Evolutionary conservation across 257 asterid species (phyloP).

Genomic region (Coffea eugenioides): DNA sequence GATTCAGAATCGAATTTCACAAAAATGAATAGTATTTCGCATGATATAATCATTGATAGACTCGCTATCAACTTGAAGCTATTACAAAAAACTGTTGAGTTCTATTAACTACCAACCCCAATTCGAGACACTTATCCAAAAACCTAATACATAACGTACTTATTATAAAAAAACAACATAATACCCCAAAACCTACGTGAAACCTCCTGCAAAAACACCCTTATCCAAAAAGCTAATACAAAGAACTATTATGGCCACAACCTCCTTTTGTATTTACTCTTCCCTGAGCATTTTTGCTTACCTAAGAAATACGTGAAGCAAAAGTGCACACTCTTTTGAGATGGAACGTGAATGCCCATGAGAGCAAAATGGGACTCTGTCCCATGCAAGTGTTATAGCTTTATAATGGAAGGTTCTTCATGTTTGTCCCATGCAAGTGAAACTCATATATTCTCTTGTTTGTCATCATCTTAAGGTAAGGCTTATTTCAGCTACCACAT

Average conservation of each 20-base stretch:
- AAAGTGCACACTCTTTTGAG: neutral
- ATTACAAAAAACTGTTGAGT: neutral
- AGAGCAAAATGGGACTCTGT: neutral
- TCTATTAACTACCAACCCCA: neutral
- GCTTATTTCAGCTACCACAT: neutral
- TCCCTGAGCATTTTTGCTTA: neutral
- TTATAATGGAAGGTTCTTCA: neutral
- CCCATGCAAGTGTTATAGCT: neutral
- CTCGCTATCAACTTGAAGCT: neutral
- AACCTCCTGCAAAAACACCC: too few species aligned
- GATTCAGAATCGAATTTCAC: neutral
- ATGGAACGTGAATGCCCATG: neutral
- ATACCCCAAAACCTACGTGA: too few species aligned
- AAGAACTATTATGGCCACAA: neutral
- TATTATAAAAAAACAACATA: neutral
- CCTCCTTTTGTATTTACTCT: neutral
- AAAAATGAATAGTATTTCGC: neutral
- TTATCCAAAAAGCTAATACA: too few species aligned
- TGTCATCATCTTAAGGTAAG: neutral
- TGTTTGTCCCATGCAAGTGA: neutral
- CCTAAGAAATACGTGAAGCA: neutral
- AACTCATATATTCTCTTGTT: neutral
- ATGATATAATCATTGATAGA: neutral
- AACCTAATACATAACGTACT: neutral
- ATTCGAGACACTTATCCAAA: neutral